Evolutionary conservation across 176 grass and related monocot species (phyloP).

Genomic region (Musa schizocarpa): DNA sequence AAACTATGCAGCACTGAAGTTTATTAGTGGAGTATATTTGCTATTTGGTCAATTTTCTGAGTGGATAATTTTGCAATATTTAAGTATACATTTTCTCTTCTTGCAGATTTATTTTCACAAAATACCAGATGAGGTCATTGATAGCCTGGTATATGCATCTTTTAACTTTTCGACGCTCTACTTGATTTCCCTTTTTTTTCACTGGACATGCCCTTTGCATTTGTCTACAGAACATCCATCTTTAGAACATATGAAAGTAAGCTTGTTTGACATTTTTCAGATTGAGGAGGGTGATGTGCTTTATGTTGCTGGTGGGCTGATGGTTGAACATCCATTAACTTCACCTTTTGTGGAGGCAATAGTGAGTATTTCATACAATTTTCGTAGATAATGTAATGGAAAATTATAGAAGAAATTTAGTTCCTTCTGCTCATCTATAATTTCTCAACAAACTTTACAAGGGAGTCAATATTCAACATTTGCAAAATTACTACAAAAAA

Average conservation of each 20-base stretch:
- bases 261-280: conserved; percentile 29
- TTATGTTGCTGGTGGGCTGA: conserved; percentile 83
- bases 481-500: no score
- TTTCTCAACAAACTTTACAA: no score
- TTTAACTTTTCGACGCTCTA: neutral
- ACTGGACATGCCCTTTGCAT: neutral
- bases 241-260: neutral
- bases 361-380: conserved; percentile 35
- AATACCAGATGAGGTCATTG: conserved; percentile 77
- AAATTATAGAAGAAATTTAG: no score
- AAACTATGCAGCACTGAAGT: neutral
- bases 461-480: no score
- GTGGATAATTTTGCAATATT: conserved; percentile 3
- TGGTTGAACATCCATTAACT: conserved; percentile 85
- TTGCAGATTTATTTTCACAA: conserved; percentile 88
- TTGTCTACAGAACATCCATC: neutral
- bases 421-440: no score
- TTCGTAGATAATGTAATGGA: neutral
- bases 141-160: conserved; percentile 58
- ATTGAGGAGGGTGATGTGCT: conserved; percentile 81
- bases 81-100: conserved; percentile 19
- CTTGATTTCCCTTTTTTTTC: neutral
- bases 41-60: conserved; percentile 1
- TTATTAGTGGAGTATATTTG: neutral
- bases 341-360: conserved; percentile 91